Percentiles rank a stretch among this genome's conserved stretches.
Conservation (phyloP, 192 early-diverging fungal genomes). For the Coemansia javaensis region DNA sequence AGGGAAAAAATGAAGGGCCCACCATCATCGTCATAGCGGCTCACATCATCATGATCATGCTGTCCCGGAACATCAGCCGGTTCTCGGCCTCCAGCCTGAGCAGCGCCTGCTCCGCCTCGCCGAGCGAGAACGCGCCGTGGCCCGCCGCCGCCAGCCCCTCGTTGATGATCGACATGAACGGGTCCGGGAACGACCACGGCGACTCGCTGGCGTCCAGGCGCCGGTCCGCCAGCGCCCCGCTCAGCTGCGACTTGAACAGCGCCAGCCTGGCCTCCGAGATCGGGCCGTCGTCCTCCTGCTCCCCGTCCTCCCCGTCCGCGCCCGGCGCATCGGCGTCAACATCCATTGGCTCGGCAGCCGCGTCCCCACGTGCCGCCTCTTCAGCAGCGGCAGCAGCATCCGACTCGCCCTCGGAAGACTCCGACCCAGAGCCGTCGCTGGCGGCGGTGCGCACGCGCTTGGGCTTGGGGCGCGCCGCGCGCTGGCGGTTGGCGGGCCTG, state of each 20-base stretch:
- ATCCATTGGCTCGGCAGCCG: slow-evolving; percentile 13
- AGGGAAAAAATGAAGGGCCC: neutral
- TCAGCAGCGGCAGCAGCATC: no score
- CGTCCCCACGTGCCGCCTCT: neutral
- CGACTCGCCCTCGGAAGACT: no score
- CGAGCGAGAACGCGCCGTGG: slow-evolving; percentile 43
- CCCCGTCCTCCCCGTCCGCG: neutral
- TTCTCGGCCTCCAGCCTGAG: slow-evolving; percentile 59
- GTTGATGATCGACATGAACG: slow-evolving; percentile 57
- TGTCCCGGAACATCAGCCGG: slow-evolving; percentile 68
- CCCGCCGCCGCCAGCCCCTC: slow-evolving; percentile 21
- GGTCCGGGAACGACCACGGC: slow-evolving; percentile 52
- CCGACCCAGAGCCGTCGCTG: slow-evolving; percentile 11
- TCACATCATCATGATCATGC: slow-evolving; percentile 64
- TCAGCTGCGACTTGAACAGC: slow-evolving; percentile 53
- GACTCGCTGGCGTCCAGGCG: slow-evolving; percentile 49
- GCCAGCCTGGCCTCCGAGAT: slow-evolving; percentile 18
- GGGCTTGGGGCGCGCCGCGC: slow-evolving; percentile 15
- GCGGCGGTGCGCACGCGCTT: slow-evolving; percentile 48
- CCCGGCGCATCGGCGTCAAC: slow-evolving; percentile 8
- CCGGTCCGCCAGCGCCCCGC: slow-evolving; percentile 29
- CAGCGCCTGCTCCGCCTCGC: slow-evolving; percentile 60
- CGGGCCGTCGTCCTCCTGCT: neutral
- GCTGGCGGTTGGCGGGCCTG: slow-evolving; percentile 42
- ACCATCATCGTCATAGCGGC: no score